Conservation (phyloP, 495 filamentous ascomycete genomes). For the Penicilliopsis zonata region DNA sequence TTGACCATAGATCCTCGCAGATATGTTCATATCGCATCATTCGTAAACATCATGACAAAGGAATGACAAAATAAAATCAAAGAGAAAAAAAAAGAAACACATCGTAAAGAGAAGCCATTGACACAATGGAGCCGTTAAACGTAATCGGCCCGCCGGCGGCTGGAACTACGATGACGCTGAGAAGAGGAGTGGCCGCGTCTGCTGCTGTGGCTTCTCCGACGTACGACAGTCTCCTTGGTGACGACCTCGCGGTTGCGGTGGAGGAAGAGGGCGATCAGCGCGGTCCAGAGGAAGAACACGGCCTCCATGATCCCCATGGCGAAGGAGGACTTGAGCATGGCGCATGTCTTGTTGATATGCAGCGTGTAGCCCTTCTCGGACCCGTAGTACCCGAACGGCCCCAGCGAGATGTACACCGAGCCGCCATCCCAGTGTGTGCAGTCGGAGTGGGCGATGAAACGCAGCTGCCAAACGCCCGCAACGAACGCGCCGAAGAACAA, state of each 20-base stretch:
- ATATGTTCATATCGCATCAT: neutral
- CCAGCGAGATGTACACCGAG: conserved; percentile 43
- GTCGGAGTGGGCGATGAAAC: conserved; percentile 52
- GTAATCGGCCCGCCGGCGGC: conserved; percentile 13
- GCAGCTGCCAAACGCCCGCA: conserved; percentile 63
- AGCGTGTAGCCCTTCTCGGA: conserved; percentile 25
- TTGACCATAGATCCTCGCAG: too few species aligned
- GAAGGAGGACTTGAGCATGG: conserved; percentile 79
- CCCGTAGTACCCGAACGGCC: conserved; percentile 42
- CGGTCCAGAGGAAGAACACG: conserved; percentile 70
- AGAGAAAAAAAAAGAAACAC: conserved; percentile 1
- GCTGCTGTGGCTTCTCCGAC: conserved; percentile 30
- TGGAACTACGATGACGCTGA: conserved; percentile 22
- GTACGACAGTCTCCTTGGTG: conserved; percentile 30
- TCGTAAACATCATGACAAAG: conserved; percentile 1
- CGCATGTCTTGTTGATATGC: conserved; percentile 60
- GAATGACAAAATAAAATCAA: too few species aligned
- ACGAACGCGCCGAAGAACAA: conserved; percentile 75
- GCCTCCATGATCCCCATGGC: conserved; percentile 82
- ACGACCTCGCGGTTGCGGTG: conserved; percentile 29
- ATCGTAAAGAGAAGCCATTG: neutral
- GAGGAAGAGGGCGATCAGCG: conserved; percentile 45
- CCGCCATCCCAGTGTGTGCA: conserved; percentile 46
- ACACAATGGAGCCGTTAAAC: too few species aligned
- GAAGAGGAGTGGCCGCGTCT: conserved; percentile 18